Percentiles rank a stretch among this genome's conserved stretches.
These are phyloP conservation scores for Dichomitus squalens DNA, from an alignment of 1,284 basidiomycete species.

Conservation along the genomic window DNA sequence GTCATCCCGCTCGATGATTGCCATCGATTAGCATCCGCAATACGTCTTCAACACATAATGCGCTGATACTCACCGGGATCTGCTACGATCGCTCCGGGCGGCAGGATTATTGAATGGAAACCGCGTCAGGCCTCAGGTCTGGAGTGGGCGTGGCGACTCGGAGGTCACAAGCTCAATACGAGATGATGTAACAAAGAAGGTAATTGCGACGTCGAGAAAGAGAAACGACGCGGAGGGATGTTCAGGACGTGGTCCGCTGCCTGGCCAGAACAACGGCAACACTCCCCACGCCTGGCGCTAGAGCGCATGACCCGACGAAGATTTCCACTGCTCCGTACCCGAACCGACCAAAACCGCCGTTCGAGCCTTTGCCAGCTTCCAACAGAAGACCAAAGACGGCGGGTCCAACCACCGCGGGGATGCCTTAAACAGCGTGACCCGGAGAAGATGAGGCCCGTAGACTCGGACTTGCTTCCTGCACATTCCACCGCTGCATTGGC, in stretches of 20 bases:
- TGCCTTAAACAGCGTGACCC: too few species aligned
- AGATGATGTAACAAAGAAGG: neutral
- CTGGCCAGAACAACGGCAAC: constrained; percentile 19
- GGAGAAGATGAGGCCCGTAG: too few species aligned
- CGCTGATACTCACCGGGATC: neutral
- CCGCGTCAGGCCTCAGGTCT: too few species aligned
- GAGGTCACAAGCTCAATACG: too few species aligned
- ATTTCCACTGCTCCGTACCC: constrained; percentile 29
- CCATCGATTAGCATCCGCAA: neutral
- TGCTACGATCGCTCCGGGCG: neutral
- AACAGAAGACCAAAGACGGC: too few species aligned
- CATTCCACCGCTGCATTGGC: constrained; percentile 28
- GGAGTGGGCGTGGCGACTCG: too few species aligned
- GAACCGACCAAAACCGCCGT: constrained; percentile 24
- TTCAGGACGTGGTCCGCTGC: neutral
- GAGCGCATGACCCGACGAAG: constrained; percentile 28
- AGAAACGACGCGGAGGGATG: neutral
- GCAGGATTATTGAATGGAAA: neutral
- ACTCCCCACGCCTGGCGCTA: constrained; percentile 20
- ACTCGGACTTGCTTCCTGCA: constrained; percentile 25
- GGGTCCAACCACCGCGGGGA: too few species aligned
- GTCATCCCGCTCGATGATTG: neutral
- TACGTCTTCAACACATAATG: neutral
- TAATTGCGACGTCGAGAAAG: neutral
- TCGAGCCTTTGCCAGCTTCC: too few species aligned